These are phyloP conservation scores for Tremellales sp. DNA, from an alignment of 1,284 basidiomycete species.

Conservation along the genomic window DNA sequence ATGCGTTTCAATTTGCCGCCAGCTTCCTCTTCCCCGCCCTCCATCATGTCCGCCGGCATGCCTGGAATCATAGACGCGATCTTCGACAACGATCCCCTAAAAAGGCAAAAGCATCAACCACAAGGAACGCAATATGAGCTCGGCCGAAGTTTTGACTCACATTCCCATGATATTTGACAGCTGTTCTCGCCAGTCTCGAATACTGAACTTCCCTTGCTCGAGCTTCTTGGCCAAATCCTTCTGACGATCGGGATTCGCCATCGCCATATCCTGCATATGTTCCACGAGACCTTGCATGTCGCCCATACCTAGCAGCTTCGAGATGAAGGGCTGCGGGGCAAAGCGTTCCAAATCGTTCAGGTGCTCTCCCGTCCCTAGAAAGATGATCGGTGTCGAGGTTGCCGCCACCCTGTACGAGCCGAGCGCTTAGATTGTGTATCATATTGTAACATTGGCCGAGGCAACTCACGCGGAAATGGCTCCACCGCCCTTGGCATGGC, in stretches of 20 bases:
- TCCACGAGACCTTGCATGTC: conserved; percentile 97
- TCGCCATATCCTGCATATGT: conserved; percentile 91
- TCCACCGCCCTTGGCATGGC: conserved; percentile 98
- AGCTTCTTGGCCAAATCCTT: conserved; percentile 98
- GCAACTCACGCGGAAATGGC: conserved; percentile 90
- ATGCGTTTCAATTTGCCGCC: conserved; percentile 85
- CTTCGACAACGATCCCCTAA: conserved; percentile 92
- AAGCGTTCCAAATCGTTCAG: conserved; percentile 94
- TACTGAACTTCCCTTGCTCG: conserved; percentile 92
- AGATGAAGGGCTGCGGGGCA: conserved; percentile 94
- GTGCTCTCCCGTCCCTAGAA: conserved; percentile 97
- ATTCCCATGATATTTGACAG: conserved; percentile 97
- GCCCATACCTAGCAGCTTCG: conserved; percentile 90
- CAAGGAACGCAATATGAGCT: neutral
- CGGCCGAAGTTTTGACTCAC: conserved; percentile 51
- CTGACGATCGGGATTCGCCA: conserved; percentile 90
- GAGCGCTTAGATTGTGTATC: neutral
- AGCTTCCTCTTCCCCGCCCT: conserved; percentile 86
- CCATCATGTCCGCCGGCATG: conserved; percentile 81
- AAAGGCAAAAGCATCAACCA: conserved; percentile 8
- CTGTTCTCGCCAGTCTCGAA: conserved; percentile 97
- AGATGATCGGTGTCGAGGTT: conserved; percentile 97
- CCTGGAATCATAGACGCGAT: conserved; percentile 99
- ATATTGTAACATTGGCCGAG: neutral
- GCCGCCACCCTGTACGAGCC: conserved; percentile 73